These are phyloP conservation scores for Corniculantispora saksenae DNA, from an alignment of 2,329 filamentous ascomycete species.

Conservation along the genomic window DNA sequence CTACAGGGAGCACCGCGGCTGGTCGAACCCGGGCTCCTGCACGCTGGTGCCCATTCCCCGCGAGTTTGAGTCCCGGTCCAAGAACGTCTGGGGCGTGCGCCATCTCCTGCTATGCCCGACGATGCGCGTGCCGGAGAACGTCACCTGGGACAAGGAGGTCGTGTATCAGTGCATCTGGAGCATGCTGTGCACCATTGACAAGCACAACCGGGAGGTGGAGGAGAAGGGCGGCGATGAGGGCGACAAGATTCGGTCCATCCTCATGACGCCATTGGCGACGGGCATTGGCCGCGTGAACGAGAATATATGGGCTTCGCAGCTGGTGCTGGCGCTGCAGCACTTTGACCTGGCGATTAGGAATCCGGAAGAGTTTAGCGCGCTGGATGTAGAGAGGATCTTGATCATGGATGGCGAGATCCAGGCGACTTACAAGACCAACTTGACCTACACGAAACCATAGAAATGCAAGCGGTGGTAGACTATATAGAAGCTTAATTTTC, in stretches of 20 bases:
- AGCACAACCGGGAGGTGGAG: conserved; percentile 41
- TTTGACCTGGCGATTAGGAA: conserved; percentile 48
- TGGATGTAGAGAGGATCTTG: conserved; percentile 27
- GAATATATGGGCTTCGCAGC: conserved; percentile 51
- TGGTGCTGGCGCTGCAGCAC: conserved; percentile 52
- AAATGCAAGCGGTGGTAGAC: no score
- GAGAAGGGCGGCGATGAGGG: conserved; percentile 7
- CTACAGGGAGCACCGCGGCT: conserved; percentile 50
- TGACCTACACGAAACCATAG: not conserved
- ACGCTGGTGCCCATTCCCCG: conserved; percentile 47
- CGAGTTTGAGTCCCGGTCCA: conserved; percentile 32
- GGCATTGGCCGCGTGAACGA: conserved; percentile 47
- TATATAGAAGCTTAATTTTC: no score
- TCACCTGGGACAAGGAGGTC: conserved; percentile 52
- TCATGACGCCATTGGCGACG: conserved; percentile 55
- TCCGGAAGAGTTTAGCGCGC: conserved; percentile 41
- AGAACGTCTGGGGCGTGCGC: conserved; percentile 42
- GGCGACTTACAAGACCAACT: not conserved
- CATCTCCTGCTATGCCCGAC: conserved; percentile 54
- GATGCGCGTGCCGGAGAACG: conserved; percentile 48
- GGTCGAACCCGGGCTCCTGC: conserved; percentile 51
- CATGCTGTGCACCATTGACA: conserved; percentile 49
- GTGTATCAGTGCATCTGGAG: conserved; percentile 57
- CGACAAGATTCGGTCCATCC: conserved; percentile 41
- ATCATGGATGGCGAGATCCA: conserved; percentile 11